Evolutionary conservation across 2,329 filamentous ascomycete genomes (phyloP), one percentile per base, ranked within the genome.

Genomic region (Aspergillus felis): DNA sequence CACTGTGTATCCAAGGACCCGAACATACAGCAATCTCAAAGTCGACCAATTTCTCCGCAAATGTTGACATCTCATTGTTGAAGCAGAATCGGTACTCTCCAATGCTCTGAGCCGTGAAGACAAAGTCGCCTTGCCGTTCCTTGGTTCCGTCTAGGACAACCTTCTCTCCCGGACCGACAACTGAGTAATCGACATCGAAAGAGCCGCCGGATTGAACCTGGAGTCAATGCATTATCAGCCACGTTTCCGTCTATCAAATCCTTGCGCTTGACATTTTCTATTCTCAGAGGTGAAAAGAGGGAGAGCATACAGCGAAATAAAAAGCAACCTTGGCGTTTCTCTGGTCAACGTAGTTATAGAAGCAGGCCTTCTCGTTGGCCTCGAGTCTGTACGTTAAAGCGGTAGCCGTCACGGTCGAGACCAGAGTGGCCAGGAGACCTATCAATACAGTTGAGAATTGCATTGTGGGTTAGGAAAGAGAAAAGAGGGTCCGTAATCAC

Each of bases 71-170:
- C 73, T 94, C 89, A 72, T 99, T 99, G 78, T 92, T 90, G 82
- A 99, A 99, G 84, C 94, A 99, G 81, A 99, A 97, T 54, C 87
- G 86, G 79, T 97, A 97, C 71, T 97, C 93, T 64, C 94, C 94
- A 6, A 84, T 71, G 53, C 91, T 86, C 69, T 91, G 91, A 49
- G 92, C 94, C 0, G 92, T 96, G 76, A 99, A 99, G 61, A 99
- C 94, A 71, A 96, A 97, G 77, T 99, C 94, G 54, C 93, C 94
- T 78, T 97, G 93, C 64, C 93, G 86, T 79, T 91, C 94, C 79
- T 96, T 97, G 66, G 87, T 82, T 60, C 92, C 94, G 59, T 92
- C 87, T 68, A 97, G 79, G 60, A 99, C 88, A 60, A 91, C 76
- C 76, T 89, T 92, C 70, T 89, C 87, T 64, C 84, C 85, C 28